Conservation (phyloP, 179 eudicot genomes). For the Silene coronaria region DNA sequence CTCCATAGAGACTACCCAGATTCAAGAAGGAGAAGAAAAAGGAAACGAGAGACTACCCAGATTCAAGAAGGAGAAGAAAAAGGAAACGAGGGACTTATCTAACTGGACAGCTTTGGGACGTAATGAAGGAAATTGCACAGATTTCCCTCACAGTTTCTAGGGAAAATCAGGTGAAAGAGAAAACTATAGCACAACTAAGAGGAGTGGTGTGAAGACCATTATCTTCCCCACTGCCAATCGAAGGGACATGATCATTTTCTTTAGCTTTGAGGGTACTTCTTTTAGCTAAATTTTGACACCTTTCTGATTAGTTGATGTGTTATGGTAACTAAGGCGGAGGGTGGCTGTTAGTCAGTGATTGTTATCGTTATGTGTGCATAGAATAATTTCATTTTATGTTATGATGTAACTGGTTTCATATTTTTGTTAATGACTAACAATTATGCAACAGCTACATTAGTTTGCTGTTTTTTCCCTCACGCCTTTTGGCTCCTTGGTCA, state of each 20-base stretch:
- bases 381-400: neutral
- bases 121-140: conserved; percentile 99
- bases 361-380: neutral
- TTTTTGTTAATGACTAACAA: too few relatives aligned
- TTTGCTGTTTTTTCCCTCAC: too few relatives aligned
- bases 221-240: conserved; percentile 87
- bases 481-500: too few relatives aligned
- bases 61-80: conserved; percentile 88
- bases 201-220: conserved; percentile 84
- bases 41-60: conserved; percentile 75
- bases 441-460: too few relatives aligned
- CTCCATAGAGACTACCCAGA: conserved; percentile 67
- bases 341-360: neutral
- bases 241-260: conserved; percentile 38
- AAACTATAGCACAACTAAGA: conserved; percentile 90
- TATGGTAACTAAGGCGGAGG: neutral
- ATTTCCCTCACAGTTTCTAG: conserved; percentile 89
- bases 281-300: neutral
- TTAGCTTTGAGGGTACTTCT: conserved; percentile 12
- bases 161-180: conserved; percentile 86
- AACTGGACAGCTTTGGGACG: conserved; percentile 98
- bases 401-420: too few relatives aligned
- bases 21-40: conserved; percentile 89
- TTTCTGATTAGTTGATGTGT: conserved; percentile 6
- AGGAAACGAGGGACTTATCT: conserved; percentile 66